A percentile compares a stretch with the other conserved stretches of the same genome.
These are phyloP conservation scores for Castanospermum australe DNA, from an alignment of 306 rosid genomes.

Conservation along the genomic window DNA sequence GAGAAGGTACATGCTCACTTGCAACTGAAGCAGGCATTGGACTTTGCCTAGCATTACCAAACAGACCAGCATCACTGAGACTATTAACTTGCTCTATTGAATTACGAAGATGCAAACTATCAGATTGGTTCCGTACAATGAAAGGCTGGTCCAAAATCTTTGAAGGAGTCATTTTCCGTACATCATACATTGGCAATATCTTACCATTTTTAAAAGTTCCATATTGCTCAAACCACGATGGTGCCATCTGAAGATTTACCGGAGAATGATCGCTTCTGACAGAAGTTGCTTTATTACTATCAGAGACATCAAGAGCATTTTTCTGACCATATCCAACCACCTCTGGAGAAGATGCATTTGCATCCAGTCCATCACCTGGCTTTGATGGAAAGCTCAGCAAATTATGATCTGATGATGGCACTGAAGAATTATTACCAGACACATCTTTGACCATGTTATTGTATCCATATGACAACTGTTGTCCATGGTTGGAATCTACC, in stretches of 20 bases:
- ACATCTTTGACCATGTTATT: conserved; percentile 48
- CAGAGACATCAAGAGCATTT: conserved; percentile 41
- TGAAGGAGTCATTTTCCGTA: conserved; percentile 40
- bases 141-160: conserved; percentile 59
- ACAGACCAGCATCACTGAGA: conserved; percentile 44
- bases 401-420: conserved; percentile 52
- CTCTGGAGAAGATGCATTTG: conserved; percentile 55
- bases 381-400: conserved; percentile 51
- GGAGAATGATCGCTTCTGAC: conserved; percentile 58
- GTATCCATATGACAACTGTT: conserved; percentile 47
- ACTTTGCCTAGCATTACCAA: conserved; percentile 34
- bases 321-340: conserved; percentile 42
- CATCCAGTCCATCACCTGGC: conserved; percentile 43
- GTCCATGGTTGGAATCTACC: conserved; percentile 49
- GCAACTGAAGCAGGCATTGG: conserved; percentile 38
- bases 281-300: conserved; percentile 46
- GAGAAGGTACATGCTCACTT: conserved; percentile 46
- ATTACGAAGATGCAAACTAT: conserved; percentile 49
- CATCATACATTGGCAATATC: conserved; percentile 48
- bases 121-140: conserved; percentile 47
- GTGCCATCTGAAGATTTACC: conserved; percentile 93
- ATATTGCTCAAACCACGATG: conserved; percentile 92
- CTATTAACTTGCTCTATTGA: conserved; percentile 49
- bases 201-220: conserved; percentile 78
- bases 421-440: conserved; percentile 43